A percentile compares a stretch with the other conserved stretches of the same genome.
These are phyloP conservation scores for Eutrema yunnanense DNA, from an alignment of 345 rosid species.

Conservation along the genomic window DNA sequence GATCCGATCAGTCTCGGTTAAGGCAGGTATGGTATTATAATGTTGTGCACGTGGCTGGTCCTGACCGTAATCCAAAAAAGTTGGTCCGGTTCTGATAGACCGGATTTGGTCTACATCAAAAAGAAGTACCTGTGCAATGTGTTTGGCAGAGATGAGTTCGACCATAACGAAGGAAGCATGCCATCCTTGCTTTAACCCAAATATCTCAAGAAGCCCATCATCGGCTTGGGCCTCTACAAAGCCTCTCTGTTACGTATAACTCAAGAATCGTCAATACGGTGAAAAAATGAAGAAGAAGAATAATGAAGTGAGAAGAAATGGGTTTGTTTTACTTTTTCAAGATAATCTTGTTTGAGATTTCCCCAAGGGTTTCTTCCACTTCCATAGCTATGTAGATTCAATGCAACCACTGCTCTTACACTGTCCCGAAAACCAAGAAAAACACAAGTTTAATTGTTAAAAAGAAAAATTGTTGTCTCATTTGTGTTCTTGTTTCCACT, in stretches of 20 bases:
- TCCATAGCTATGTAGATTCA: slow-evolving; percentile 88
- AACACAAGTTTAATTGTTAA: background rate
- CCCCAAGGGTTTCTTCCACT: slow-evolving; percentile 99
- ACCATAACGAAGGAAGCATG: slow-evolving; percentile 99
- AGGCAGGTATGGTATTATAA: background rate
- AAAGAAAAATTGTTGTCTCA: background rate
- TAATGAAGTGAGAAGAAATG: background rate
- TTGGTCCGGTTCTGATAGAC: background rate
- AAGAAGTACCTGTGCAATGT: slow-evolving; percentile 79
- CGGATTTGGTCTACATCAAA: background rate
- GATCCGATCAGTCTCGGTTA: background rate
- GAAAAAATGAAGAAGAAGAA: background rate
- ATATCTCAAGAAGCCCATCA: slow-evolving; percentile 93
- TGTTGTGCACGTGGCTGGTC: background rate
- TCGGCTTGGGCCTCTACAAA: slow-evolving; percentile 92
- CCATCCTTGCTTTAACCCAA: slow-evolving; percentile 97
- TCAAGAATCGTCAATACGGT: background rate
- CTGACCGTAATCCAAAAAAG: background rate
- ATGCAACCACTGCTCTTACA: slow-evolving; percentile 85
- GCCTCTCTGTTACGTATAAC: slow-evolving; percentile 52
- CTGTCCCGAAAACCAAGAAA: slow-evolving; percentile 29
- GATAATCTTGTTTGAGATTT: slow-evolving; percentile 62
- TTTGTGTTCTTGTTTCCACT: background rate
- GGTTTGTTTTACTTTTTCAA: slow-evolving; percentile 62
- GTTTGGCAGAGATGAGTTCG: slow-evolving; percentile 97